Conservation (phyloP, 2,329 filamentous ascomycete genomes). For the Hypoxylon sp. region DNA sequence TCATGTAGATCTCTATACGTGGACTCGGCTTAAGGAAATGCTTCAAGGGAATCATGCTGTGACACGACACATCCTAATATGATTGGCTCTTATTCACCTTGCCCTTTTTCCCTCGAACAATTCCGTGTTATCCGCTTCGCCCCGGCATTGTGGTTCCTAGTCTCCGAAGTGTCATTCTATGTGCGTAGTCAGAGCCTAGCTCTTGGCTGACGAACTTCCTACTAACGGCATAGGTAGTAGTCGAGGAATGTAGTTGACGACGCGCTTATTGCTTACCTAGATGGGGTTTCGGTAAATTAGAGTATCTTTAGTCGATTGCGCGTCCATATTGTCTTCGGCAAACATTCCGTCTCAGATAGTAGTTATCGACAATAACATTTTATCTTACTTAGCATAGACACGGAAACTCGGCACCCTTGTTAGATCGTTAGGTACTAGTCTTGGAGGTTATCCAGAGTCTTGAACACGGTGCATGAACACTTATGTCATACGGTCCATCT, state of each 20-base stretch:
- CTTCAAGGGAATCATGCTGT: constrained; percentile 32
- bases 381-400: constrained; percentile 10
- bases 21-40: constrained; percentile 4
- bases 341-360: constrained; percentile 6
- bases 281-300: constrained; percentile 9
- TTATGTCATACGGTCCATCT: constrained; percentile 14
- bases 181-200: constrained; percentile 12
- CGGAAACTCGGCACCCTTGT: constrained; percentile 5
- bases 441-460: not conserved
- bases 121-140: constrained; percentile 27
- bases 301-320: not conserved
- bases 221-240: not conserved
- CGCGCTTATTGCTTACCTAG: not conserved
- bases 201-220: constrained; percentile 6
- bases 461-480: not conserved
- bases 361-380: constrained; percentile 11
- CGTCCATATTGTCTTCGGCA: not conserved
- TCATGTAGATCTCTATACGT: constrained; percentile 13
- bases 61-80: constrained; percentile 31
- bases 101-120: constrained; percentile 9
- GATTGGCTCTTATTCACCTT: constrained; percentile 20
- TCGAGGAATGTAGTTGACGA: constrained; percentile 4
- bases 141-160: constrained; percentile 9
- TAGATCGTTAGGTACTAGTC: not conserved
- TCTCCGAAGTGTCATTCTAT: not conserved